Evolutionary conservation across 371 early-diverging fungal genomes (phyloP).

Genomic region (Neoconidiobolus thromboides): DNA sequence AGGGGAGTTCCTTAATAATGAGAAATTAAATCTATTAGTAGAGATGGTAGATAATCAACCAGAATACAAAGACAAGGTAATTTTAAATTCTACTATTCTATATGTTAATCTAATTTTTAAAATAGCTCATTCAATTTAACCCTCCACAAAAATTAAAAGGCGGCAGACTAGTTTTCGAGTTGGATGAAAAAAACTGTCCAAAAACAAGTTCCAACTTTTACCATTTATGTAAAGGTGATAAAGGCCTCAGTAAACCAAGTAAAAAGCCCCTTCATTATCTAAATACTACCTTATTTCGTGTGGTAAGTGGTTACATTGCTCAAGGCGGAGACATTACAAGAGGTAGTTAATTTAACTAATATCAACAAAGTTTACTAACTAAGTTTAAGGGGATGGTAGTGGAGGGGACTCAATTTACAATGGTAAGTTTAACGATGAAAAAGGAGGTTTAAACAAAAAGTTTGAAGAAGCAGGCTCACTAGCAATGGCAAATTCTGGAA

Average conservation of each 20-base stretch:
- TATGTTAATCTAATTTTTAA: slow-evolving; percentile 6
- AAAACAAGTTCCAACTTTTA: slow-evolving; percentile 40
- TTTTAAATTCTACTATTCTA: neutral
- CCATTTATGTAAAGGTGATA: slow-evolving; percentile 27
- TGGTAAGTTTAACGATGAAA: slow-evolving; percentile 50
- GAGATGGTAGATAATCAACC: neutral
- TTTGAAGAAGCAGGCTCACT: slow-evolving; percentile 28
- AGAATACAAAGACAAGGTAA: neutral
- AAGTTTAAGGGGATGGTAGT: slow-evolving; percentile 34
- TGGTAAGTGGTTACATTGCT: slow-evolving; percentile 37
- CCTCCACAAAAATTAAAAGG: slow-evolving; percentile 20
- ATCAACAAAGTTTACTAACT: neutral
- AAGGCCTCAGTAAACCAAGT: slow-evolving; percentile 19
- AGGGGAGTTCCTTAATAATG: neutral
- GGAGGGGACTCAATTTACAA: slow-evolving; percentile 55
- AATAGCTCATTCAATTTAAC: slow-evolving; percentile 14
- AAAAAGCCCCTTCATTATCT: slow-evolving; percentile 31
- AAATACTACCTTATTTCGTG: slow-evolving; percentile 18
- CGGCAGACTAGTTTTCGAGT: slow-evolving; percentile 24
- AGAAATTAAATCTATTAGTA: neutral
- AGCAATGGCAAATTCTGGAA: slow-evolving; percentile 75
- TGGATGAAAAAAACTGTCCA: slow-evolving; percentile 29
- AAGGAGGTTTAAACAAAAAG: slow-evolving; percentile 27
- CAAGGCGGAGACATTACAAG: slow-evolving; percentile 72
- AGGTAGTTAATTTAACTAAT: slow-evolving; percentile 9